Evolutionary conservation across 345 rosid genomes (phyloP), one percentile per base, ranked within the genome.

Genomic region (Zanthoxylum bungeanum): DNA sequence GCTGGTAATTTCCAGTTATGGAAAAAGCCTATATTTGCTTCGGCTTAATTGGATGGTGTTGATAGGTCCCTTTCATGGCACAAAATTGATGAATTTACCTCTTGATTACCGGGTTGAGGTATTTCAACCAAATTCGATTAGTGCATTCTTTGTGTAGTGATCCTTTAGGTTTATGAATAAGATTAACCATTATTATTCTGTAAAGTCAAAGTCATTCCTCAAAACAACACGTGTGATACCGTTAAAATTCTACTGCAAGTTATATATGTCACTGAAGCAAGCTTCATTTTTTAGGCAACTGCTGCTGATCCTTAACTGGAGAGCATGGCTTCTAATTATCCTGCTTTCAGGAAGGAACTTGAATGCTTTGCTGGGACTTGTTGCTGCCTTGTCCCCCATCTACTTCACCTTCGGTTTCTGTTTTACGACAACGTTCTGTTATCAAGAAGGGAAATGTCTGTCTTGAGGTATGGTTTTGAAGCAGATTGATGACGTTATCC

Each of bases 281-380:
- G 16, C 33, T 17, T 60, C 16, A 8, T 70, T 30, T 60, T 70
- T 46, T 5, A 60, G 74, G 74, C 33, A 70, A 58, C 24, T 70
- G 66, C 59, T 47, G 63, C 36, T 70, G 66, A 70, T 22, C 1
- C 47, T 46, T 22, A 56, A 9, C 44, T 9, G 16, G 37, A 36
- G 2, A 53, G 16, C 47, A 47, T 5, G 27, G 42, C 9, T 70
- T 60, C 31, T 14, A 22, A 39, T 17, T 34, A 59, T 17, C 19
- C 42, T 60, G 40, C 25, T 4, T 6, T 58, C 7, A 1, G 19
- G 30, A 39, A 10, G n/a, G 33, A 27, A 7, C 24, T 39, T 40
- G 9, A 27, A 42, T 40, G 50, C 30, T 39, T 39, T 42, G 31
- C 33, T 4, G 57, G 59, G 22, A 17, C 10, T 64, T 30, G 37